Base-by-base conservation (phyloP, 1,284 basidiomycete species). In the Farysia itapuensis region DNA sequence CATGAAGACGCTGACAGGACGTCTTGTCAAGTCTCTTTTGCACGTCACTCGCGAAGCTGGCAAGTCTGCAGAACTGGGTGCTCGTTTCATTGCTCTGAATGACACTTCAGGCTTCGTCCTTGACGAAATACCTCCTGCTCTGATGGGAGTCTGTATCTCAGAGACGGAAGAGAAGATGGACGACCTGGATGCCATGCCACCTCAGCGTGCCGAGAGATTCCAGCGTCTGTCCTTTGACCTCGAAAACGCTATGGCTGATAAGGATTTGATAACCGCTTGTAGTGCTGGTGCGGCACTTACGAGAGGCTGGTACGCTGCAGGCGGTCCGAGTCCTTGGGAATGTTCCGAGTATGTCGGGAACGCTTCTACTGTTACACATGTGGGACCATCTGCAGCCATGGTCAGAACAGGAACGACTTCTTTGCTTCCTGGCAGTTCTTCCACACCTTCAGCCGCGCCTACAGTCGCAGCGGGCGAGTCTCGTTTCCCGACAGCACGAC, bases 301-400 rank as follows among this genome's bases (percentile, higher is more conserved):
- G 34, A 23, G 31, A 11, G 58, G 58, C 4, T 63, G 53, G 53
- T 63, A 39, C n/a, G 39, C 43, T 8, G 28, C 48, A 22, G 48
- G 43, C 2, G 49, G 42, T 18, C n/a, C 45, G 39, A 50, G 48
- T 34, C 49, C 59, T 12, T 63, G 53, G 59, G 53, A 63, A 15
- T 58, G 59, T 22, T 49, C 48, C 11, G 59, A 63, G 41, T 63
- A 63, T 30, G 35, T 63, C 16, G 53, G 57, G 19, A 40, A 31
- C 18, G 35, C 42, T 3, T n/a, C n/a, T n/a, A n/a, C n/a, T n/a
- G n/a, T n/a, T n/a, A n/a, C n/a, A n/a, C n/a, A n/a, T n/a, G n/a
- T n/a, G n/a, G n/a, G n/a, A n/a, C n/a, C n/a, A n/a, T n/a, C n/a
- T n/a, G 11, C 26, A 11, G 26, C 26, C 26, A 28, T 28, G 26